Percentiles rank a stretch among this genome's conserved stretches.
phyloP scores from a whole-genome alignment of 2,329 filamentous ascomycete genomes.

The Clonostachys byssicola region DNA sequence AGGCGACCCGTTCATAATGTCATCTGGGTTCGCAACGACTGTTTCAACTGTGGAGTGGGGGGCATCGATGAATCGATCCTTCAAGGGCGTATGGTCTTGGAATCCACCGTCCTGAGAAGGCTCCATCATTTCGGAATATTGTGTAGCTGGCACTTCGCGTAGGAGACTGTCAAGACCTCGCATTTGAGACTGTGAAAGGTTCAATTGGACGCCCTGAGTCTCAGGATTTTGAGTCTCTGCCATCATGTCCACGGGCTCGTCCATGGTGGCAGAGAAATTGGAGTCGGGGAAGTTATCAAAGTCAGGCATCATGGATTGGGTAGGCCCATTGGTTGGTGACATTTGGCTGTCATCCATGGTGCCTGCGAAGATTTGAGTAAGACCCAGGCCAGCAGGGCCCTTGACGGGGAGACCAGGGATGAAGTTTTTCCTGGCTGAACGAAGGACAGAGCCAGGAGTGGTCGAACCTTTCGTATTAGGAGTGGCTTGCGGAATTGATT shows the following conservation, averaged over 20 bases:
- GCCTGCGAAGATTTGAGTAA: constrained; percentile 88
- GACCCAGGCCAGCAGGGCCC: constrained; percentile 61
- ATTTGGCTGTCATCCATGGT: constrained; percentile 70
- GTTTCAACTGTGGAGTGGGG: constrained; percentile 71
- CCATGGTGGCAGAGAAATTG: constrained; percentile 57
- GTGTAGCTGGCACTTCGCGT: constrained; percentile 41
- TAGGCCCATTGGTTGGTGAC: constrained; percentile 19
- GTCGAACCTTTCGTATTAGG: constrained; percentile 33
- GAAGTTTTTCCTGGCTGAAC: constrained; percentile 64
- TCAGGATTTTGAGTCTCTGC: constrained; percentile 5
- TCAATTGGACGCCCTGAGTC: constrained; percentile 45
- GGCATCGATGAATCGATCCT: constrained; percentile 58
- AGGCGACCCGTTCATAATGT: constrained; percentile 55
- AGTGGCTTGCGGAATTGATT: constrained; percentile 26
- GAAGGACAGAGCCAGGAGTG: constrained; percentile 60
- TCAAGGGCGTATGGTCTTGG: constrained; percentile 67
- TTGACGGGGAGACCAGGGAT: constrained; percentile 64
- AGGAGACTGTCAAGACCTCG: constrained; percentile 55
- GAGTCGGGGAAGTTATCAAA: constrained; percentile 53
- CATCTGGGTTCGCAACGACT: constrained; percentile 38
- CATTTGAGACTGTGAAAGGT: constrained; percentile 58
- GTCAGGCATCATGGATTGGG: constrained; percentile 50
- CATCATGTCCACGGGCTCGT: constrained; percentile 45
- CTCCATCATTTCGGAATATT: constrained; percentile 67
- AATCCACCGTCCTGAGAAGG: constrained; percentile 81